A percentile compares a stretch with the other conserved stretches of the same genome.
Evolutionary conservation across 306 rosid species (phyloP).

Genomic region (Fragaria iinumae): DNA sequence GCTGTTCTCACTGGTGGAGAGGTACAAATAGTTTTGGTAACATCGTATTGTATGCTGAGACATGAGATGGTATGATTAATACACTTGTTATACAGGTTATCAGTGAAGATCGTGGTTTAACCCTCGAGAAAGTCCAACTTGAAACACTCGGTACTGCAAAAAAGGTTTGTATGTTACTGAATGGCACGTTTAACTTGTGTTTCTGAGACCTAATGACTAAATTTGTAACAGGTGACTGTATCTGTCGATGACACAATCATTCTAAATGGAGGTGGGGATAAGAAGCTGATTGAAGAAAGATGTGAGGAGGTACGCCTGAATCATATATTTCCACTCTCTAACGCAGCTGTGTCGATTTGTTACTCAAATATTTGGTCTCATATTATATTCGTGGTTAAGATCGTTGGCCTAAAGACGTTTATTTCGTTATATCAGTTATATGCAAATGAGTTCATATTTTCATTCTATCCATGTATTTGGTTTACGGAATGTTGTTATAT

Average conservation of each 20-base stretch:
- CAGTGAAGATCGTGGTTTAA: slow-evolving; percentile 70
- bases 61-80: slow-evolving; percentile 7
- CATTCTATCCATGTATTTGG: not conserved
- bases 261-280: slow-evolving; percentile 94
- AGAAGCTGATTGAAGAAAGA: slow-evolving; percentile 89
- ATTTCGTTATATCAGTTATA: not conserved
- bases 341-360: not conserved
- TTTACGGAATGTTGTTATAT: not conserved
- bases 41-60: not conserved
- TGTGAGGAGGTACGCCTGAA: slow-evolving; percentile 62
- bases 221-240: slow-evolving; percentile 60
- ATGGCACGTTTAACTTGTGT: slow-evolving; percentile 6
- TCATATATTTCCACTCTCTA: not conserved
- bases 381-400: not conserved
- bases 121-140: slow-evolving; percentile 72
- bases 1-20: slow-evolving; percentile 87
- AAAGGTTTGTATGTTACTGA: slow-evolving; percentile 50
- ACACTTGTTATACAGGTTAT: slow-evolving; percentile 50
- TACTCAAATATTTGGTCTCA: not conserved
- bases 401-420: not conserved
- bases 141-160: slow-evolving; percentile 88
- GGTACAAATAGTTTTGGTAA: slow-evolving; percentile 45
- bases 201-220: slow-evolving; percentile 22
- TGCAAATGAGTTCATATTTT: not conserved
- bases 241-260: slow-evolving; percentile 80